A percentile compares a stretch with the other conserved stretches of the same genome.
phyloP scores from a whole-genome alignment of 495 filamentous ascomycete genomes.

The Hypoxylon fuscum region DNA sequence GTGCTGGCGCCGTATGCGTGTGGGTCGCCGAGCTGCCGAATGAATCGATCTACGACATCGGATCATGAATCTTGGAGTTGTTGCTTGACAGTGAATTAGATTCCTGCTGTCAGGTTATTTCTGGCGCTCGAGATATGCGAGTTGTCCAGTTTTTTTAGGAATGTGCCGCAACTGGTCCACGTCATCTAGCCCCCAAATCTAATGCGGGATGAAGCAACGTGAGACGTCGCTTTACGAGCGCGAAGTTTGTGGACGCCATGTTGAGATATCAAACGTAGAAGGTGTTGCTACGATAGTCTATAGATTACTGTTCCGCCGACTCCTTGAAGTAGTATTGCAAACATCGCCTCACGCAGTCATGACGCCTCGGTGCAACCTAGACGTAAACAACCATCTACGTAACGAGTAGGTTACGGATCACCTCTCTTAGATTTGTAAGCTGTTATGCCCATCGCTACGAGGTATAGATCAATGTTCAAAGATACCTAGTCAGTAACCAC shows the following conservation, averaged over 20 bases:
- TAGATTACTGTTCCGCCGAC: conserved; percentile 6
- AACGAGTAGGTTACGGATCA: conserved; percentile 7
- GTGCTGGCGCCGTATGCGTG: conserved; percentile 15
- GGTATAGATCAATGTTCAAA: conserved; percentile 6
- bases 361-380: conserved; percentile 14
- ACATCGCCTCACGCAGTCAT: conserved; percentile 9
- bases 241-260: conserved; percentile 5
- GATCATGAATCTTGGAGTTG: conserved; percentile 8
- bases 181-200: conserved; percentile 38
- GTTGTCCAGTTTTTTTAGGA: conserved; percentile 9
- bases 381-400: conserved; percentile 6
- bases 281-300: neutral
- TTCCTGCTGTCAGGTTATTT: conserved; percentile 9
- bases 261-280: neutral
- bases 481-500: no score
- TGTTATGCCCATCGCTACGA: conserved; percentile 2
- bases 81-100: conserved; percentile 4
- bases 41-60: conserved; percentile 14
- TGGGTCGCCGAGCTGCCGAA: conserved; percentile 26
- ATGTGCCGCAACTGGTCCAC: conserved; percentile 37
- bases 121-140: conserved; percentile 13
- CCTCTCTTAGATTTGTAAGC: conserved; percentile 30
- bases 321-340: neutral
- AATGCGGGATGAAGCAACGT: conserved; percentile 15
- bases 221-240: conserved; percentile 36